Conservation (phyloP, 441 rosid species). For the Bocquillonia castaneifolia region DNA sequence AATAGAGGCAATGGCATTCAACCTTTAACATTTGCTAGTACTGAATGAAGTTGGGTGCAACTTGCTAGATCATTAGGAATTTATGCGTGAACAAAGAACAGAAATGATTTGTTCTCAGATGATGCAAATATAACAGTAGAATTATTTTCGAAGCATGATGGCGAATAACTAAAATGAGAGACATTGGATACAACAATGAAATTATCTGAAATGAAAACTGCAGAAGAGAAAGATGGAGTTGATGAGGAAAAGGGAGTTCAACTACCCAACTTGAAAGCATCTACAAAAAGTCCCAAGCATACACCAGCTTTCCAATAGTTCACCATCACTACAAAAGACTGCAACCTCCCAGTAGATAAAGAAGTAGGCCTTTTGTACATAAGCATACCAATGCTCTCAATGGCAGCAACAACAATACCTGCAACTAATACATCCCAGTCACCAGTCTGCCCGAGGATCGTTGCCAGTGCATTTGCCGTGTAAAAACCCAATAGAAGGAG, state of each 20-base stretch:
- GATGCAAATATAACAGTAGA: neutral
- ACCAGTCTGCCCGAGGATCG: constrained; percentile 96
- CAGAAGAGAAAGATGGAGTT: neutral
- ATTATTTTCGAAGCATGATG: neutral
- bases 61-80: neutral
- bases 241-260: constrained; percentile 17
- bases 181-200: neutral
- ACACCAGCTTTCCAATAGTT: constrained; percentile 97
- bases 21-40: neutral
- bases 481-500: constrained; percentile 85
- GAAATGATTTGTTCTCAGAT: neutral
- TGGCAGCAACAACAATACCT: constrained; percentile 85
- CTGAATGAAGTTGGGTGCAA: neutral
- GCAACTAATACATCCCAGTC: constrained; percentile 97
- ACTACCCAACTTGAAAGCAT: constrained; percentile 94
- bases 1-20: neutral
- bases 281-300: constrained; percentile 92
- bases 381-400: constrained; percentile 90
- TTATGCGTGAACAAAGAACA: neutral
- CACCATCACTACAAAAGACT: constrained; percentile 68
- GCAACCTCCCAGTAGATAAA: constrained; percentile 45
- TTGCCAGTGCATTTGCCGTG: constrained; percentile 92
- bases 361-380: constrained; percentile 62
- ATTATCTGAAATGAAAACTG: neutral
- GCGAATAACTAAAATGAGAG: no score